phyloP scores from a whole-genome alignment of 2,329 filamentous ascomycete genomes.

The Hypoxylon sp. region DNA sequence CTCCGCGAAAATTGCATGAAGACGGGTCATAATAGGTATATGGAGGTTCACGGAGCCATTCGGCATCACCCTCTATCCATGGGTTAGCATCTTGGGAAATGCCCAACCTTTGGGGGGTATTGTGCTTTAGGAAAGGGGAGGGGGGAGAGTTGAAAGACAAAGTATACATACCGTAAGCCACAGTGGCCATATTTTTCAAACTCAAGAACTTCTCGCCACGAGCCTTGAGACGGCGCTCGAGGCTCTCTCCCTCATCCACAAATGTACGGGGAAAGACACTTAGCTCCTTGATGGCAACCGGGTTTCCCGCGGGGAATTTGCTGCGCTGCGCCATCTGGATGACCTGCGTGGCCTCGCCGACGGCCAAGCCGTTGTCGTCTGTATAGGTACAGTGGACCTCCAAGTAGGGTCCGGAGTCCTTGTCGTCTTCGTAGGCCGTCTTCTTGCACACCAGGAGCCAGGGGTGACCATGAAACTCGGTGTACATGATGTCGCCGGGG shows the following conservation, averaged over 20 bases:
- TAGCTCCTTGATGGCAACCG: slow-evolving; percentile 38
- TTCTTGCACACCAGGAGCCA: slow-evolving; percentile 42
- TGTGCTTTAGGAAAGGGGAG: not conserved
- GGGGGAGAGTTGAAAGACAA: not conserved
- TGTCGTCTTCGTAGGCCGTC: slow-evolving; percentile 39
- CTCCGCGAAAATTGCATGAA: slow-evolving; percentile 34
- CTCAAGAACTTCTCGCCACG: slow-evolving; percentile 41
- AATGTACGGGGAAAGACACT: slow-evolving; percentile 38
- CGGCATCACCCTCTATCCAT: slow-evolving; percentile 33
- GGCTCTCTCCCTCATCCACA: slow-evolving; percentile 28
- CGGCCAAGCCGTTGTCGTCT: slow-evolving; percentile 35
- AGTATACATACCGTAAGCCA: slow-evolving; percentile 35
- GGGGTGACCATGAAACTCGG: slow-evolving; percentile 35
- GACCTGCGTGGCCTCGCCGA: slow-evolving; percentile 30
- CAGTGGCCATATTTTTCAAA: slow-evolving; percentile 30
- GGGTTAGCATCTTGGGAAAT: not conserved
- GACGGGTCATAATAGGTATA: slow-evolving; percentile 34
- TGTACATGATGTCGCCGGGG: slow-evolving; percentile 41
- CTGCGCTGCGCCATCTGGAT: slow-evolving; percentile 34
- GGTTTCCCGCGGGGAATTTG: slow-evolving; percentile 38
- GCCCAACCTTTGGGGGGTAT: not conserved
- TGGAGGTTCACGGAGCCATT: slow-evolving; percentile 40
- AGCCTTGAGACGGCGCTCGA: slow-evolving; percentile 30
- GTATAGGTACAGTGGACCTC: slow-evolving; percentile 41
- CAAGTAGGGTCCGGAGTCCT: slow-evolving; percentile 33